Base-by-base conservation (phyloP, 305 asterid genomes). In the Fraxinus ornus region DNA sequence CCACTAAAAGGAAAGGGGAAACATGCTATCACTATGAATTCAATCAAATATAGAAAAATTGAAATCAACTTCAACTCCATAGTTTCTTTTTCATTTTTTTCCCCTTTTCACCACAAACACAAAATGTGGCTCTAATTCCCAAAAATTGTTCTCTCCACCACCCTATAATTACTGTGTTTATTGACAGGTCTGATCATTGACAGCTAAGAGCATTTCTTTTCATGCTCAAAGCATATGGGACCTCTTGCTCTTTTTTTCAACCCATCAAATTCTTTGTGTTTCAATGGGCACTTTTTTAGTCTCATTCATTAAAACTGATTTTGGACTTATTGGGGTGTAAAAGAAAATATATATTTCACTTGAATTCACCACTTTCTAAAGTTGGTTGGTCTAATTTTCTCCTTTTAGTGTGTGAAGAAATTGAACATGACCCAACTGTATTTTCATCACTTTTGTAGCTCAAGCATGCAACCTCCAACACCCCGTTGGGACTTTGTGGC, bases 401-500 rank as follows among this genome's bases (percentile, higher is more conserved):
- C 90, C 91, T 91, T 86, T 91, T 91, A 66, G 17, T 68, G 66
- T 83, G 80, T 82, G 91, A 62, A 39, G 90, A 84, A 79, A 72
- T 88, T 78, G 91, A 87, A 83, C 89, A 89, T 82, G 90, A 84
- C 85, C 82, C 91, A 82, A 85, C 80, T 55, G 88, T 79, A 78
- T 81, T 88, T 49, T 86, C 91, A 76, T 88, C 93, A 87, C 87
- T 88, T 88, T 85, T 89, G 66, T 87, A 89, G 90, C 93, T 91
- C 84, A 86, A 80, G 57, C 89, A 86, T 80, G 88, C 89, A 57
- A 86, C 94, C 21, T 91, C 97, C 84, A 91, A 75, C 77, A 90
- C 93, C 83, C 93, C 92, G 79, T 80, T 88, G 28, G 93, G 95
- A 80, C 92, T 93, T 35, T 80, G 87, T 35, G 93, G 89, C 77